Evolutionary conservation across 371 early-diverging fungal species (phyloP), one percentile per base, ranked within the genome.

Genomic region (Phascolomyces articulosus): DNA sequence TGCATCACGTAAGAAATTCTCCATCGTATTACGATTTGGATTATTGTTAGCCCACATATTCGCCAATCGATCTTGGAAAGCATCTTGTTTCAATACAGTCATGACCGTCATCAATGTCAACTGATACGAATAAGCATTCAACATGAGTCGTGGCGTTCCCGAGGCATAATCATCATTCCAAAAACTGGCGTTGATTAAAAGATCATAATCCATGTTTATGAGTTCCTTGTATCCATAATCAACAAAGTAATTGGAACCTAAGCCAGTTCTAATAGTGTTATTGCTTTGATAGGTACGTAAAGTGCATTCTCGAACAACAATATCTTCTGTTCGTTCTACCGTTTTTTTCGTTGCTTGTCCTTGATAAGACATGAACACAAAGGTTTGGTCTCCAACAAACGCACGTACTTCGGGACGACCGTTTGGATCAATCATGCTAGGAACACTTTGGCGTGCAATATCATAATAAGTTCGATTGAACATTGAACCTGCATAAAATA

Each of bases 401-500:
- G 53, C 53, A 16, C 70, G 60, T 18, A 63, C 60, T 4, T 58
- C 55, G 6, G 72, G 61, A 55, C 65, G 56, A 44, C 63, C 69
- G 3, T 21, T 23, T 9, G 20, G 31, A 0, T 47, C 34, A 6
- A 20, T 15, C 3, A 60, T 7, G 13, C 27, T 10, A 29, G 65
- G 65, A 20, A 34, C 34, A 34, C 27, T 0, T 55, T 67, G 28
- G 62, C 60, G 20, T 63, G 57, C 10, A 44, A 72, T 40, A 47
- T 75, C 72, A 53, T 58, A 63, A 27, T 48, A 55, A 1, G 75
- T 75, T 1, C 75, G 65, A 11, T 56, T 51, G 3, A 59, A 27
- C 72, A 75, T 75, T 20, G 67, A 70, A 10, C 53, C 65, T 11
- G 75, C 55, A 51, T 63, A 75, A 31, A 67, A 60, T 11, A 67